Evolutionary conservation across 441 rosid genomes (phyloP).

Genomic region (Aleurites moluccanus): DNA sequence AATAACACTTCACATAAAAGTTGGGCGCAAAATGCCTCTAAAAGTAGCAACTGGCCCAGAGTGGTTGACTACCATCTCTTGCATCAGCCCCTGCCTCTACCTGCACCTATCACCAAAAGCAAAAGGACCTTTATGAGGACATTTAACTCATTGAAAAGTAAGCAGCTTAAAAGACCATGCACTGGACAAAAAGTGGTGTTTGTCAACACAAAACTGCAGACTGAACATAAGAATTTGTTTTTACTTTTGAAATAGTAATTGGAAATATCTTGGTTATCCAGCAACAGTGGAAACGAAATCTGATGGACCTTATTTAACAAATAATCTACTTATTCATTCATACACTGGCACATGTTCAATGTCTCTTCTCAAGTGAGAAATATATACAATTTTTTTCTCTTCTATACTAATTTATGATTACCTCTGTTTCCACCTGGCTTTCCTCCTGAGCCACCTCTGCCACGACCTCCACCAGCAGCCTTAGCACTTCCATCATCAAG

Average conservation of each 20-base stretch:
- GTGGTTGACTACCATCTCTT: neutral
- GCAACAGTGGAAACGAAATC: neutral
- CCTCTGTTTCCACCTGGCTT: conserved; percentile 57
- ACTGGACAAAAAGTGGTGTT: neutral
- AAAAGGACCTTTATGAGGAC: neutral
- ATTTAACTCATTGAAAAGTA: neutral
- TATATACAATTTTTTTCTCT: neutral
- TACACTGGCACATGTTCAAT: neutral
- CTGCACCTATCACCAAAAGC: conserved; percentile 41
- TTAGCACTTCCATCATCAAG: conserved; percentile 59
- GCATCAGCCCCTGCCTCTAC: conserved; percentile 54
- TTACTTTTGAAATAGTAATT: neutral
- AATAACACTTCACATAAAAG: conserved; percentile 19
- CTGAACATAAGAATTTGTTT: neutral
- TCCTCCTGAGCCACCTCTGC: conserved; percentile 59
- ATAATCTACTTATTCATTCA: neutral
- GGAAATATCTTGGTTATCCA: too few species aligned
- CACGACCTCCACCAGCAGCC: conserved; percentile 65
- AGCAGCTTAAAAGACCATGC: neutral
- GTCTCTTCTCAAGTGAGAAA: neutral
- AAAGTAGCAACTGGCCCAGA: conserved; percentile 39
- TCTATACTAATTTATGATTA: conserved; percentile 12
- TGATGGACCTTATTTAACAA: neutral
- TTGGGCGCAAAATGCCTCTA: conserved; percentile 44
- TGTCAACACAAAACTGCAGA: neutral